Base-by-base conservation (phyloP, 768 basidiomycete genomes). In the Lentinula detonsa region DNA sequence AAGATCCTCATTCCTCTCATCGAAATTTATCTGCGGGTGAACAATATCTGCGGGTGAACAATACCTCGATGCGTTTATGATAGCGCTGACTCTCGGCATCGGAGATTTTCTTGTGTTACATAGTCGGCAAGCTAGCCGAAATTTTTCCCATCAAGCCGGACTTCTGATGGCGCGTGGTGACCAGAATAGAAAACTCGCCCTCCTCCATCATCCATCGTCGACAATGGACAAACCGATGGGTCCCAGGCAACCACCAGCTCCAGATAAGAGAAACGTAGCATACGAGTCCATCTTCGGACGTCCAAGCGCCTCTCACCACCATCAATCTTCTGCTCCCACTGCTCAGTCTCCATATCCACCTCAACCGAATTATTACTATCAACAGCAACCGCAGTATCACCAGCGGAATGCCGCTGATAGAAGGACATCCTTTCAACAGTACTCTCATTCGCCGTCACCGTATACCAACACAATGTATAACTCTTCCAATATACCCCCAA, bases 261-360 rank as follows among this genome's bases (percentile, higher is more conserved):
- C 74, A 72, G 88, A 91, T 75, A 91, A 91, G 70, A 87, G 91
- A 57, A 77, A 84, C 73, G 83, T 85, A 59, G 91, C 91, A 50
- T 94, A 92, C 76, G 89, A 93, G 73, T 84, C 87, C 69, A 93
- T 94, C 75, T 94, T 94, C 73, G 91, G 91, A 28, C 82, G 91
- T 28, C 88, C 90, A 56, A 83, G 84, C 55, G 74, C 78, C 50
- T 65, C 76, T 35, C 85, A 85, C 71, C 86, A 85, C 65, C 73
- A 76, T 53, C 74, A 75, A 61, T 61, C 66, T 35, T 31, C 64
- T 15, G 62, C 52, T 28, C 60, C 66, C 55, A 66, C 69, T 31
- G 34, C 50, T 64, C 55, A 42, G 31, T n/a, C 55, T 42, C 55
- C 55, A 56, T 56, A 56, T 31, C 67, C 55, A 64, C 65, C 61